Base-by-base conservation (phyloP, 2,329 filamentous ascomycete genomes). In the Sclerotinia glacialis region DNA sequence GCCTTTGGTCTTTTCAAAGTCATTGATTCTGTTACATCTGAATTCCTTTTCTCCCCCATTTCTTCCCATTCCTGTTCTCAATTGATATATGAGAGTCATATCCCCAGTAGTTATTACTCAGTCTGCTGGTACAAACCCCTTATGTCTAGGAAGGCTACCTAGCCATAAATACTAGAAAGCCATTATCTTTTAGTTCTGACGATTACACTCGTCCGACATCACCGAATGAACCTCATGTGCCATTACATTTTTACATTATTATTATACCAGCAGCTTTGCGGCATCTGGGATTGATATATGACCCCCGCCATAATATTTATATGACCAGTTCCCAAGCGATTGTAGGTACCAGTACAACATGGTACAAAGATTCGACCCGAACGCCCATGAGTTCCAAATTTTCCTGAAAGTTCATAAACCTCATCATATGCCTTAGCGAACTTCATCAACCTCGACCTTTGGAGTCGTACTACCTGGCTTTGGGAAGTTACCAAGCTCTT, bases 401-500 rank as follows among this genome's bases (percentile, higher is more conserved):
- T n/a, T 46, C 52, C 23, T 31, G 16, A 53, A 58, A 23, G 40
- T 23, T 28, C 14, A 46, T 11, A 46, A 44, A 56, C 42, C 18
- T 60, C 44, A 26, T 49, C 64, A 68, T 64, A 37, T 67, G 46
- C 42, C 47, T 46, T 65, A 89, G 26, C 66, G 58, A 47, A 64
- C 65, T 55, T 72, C 71, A 47, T 71, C 68, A 23, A 70, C 65
- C 42, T 74, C 71, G 31, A 52, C 64, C 50, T 69, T 69, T 40
- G 69, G 67, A 26, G 50, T 68, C 47, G 70, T 55, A 46, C 69
- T 72, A 18, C 34, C 67, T 8, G 72, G 71, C n/a, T 71, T 67
- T 40, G 68, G 69, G 74, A 94, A 89, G 52, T 81, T 83, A 54
- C 87, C 85, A 65, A 96, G 78, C 78, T 96, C 89, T 68, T 90